Evolutionary conservation across 2,329 filamentous ascomycete species (phyloP), one percentile per base, ranked within the genome.

Genomic region (Fusarium sp.): DNA sequence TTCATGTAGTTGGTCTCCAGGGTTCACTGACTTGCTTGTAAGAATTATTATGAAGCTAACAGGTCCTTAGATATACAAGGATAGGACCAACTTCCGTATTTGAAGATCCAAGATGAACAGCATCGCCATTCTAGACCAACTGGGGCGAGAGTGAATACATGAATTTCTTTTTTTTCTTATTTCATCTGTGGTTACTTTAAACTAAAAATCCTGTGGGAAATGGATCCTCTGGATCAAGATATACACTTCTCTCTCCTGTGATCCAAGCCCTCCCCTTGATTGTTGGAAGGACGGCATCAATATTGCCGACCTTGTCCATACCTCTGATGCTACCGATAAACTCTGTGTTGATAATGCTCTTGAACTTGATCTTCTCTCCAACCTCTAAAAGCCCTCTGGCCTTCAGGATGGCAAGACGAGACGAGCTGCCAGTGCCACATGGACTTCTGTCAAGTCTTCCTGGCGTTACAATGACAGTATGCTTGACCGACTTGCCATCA

Each of bases 191-290:
- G 10, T 7, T 24, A 9, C 5, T 19, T 11, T 50, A 57, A 1
- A 63, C 33, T 3, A 63, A 0, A 4, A 63, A 63, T 0, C 61
- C 61, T 0, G 50, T 63, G 0, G 61, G 59, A 2, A 63, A 63
- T 7, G 61, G 61, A 40, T 63, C 61, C 4, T 63, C 61, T 1
- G 61, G 61, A 1, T 63, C 61, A 24, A 63, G 61, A n/a, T 57
- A 59, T 1, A 63, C 61, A 26, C 49, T 63, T 39, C 64, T 63
- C 26, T 63, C 61, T 0, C 61, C 61, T 6, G 61, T 63, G 15
- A 63, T 63, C 61, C 61, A 63, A 45, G 61, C 61, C 5, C 61
- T 22, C 0, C 61, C 61, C 10, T 57, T 63, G 0, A 63, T 47
- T 5, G 59, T 63, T 7, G 61, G 61, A 0, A 63, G 22, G 4